Evolutionary conservation across 768 basidiomycete genomes (phyloP).

Genomic region (Suillus variegatus): DNA sequence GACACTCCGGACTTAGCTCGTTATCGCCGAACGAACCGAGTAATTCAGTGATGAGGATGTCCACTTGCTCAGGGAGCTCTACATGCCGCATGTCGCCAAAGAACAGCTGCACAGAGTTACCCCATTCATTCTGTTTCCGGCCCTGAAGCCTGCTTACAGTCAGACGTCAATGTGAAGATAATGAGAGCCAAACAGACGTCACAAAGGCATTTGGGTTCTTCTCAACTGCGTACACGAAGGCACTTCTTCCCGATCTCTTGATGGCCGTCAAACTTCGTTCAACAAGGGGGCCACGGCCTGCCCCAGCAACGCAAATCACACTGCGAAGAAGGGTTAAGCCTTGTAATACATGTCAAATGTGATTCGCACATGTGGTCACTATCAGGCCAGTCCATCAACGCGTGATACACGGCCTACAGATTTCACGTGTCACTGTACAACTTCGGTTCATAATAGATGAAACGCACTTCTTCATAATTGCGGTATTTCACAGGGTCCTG

Average conservation of each 20-base stretch:
- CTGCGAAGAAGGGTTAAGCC: constrained; percentile 40
- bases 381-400: constrained; percentile 70
- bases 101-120: constrained; percentile 72
- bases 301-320: constrained; percentile 88
- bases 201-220: constrained; percentile 97
- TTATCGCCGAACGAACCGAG: constrained; percentile 98
- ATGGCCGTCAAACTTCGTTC: constrained; percentile 81
- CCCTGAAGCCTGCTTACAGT: constrained; percentile 70
- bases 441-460: constrained; percentile 14
- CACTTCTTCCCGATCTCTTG: constrained; percentile 60
- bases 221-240: constrained; percentile 84
- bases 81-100: constrained; percentile 94
- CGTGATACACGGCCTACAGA: constrained; percentile 73
- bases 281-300: constrained; percentile 92
- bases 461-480: constrained; percentile 86
- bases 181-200: constrained; percentile 60
- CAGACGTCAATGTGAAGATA: constrained; percentile 13
- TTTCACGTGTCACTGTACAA: constrained; percentile 13
- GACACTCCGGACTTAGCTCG: constrained; percentile 95
- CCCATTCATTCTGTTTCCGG: constrained; percentile 82
- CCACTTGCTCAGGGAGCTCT: constrained; percentile 81
- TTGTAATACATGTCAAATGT: constrained; percentile 3
- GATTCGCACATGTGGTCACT: constrained; percentile 61
- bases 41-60: constrained; percentile 94
- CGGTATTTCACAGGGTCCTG: constrained; percentile 96